phyloP scores from a whole-genome alignment of 139 green algal genomes.

The Astrephomene gubernaculifera region DNA sequence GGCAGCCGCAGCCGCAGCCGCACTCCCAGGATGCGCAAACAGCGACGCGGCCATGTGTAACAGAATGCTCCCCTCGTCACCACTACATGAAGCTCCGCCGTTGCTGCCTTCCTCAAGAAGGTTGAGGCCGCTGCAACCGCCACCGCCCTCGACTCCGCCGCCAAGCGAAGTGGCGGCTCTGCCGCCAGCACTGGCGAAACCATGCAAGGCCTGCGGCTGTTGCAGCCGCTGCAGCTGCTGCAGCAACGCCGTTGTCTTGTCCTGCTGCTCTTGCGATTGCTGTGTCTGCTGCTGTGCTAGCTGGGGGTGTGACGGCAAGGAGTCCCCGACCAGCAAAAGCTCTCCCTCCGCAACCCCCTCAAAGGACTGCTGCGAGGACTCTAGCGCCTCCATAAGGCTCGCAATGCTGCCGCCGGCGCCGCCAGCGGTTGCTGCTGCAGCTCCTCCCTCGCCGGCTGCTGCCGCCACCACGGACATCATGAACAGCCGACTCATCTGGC shows the following conservation, averaged over 20 bases:
- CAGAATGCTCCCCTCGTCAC: background rate
- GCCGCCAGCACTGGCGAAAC: background rate
- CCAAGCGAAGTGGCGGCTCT: background rate
- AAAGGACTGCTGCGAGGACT: background rate
- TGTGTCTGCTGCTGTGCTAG: too few relatives aligned
- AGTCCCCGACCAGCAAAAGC: background rate
- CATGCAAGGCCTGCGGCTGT: background rate
- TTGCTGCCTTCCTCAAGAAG: background rate
- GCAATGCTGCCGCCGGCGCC: too few relatives aligned
- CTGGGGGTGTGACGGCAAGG: background rate
- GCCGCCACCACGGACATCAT: slow-evolving; percentile 9
- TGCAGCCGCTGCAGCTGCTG: background rate
- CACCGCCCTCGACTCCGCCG: background rate
- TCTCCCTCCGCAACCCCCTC: background rate
- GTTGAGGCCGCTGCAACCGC: too few relatives aligned
- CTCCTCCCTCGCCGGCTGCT: background rate
- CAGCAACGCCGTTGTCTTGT: too few relatives aligned
- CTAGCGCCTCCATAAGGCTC: background rate
- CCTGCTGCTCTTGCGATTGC: background rate
- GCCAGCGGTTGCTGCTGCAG: background rate
- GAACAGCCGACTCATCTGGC: slow-evolving; percentile 12
- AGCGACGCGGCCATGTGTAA: too few relatives aligned
- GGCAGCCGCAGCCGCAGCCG: background rate
- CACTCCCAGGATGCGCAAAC: too few relatives aligned
- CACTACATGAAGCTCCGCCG: background rate